Percentiles rank a stretch among this genome's conserved stretches.
Conservation (phyloP, 2,329 filamentous ascomycete species). For the Cladorrhinum sp. region DNA sequence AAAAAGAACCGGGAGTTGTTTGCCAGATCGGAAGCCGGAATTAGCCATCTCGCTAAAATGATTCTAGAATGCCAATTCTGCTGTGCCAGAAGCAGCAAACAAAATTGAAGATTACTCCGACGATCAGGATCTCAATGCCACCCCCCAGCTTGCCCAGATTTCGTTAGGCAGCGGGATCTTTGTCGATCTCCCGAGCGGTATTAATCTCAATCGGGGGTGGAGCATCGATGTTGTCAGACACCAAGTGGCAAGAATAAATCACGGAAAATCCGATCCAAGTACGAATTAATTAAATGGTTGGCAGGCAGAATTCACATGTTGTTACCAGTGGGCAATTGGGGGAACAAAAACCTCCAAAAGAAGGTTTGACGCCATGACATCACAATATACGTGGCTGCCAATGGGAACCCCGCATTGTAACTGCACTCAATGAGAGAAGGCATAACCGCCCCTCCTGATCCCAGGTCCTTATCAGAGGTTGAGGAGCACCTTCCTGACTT, state of each 20-base stretch:
- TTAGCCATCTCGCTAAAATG: background rate
- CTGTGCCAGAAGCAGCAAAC: background rate
- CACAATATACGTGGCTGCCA: background rate
- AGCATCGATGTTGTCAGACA: background rate
- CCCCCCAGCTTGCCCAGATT: background rate
- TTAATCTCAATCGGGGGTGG: background rate
- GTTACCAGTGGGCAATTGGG: no score
- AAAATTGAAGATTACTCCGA: background rate
- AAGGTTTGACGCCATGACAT: background rate
- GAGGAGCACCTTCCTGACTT: background rate
- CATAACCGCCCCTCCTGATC: no score
- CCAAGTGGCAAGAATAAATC: no score
- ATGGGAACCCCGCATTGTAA: background rate
- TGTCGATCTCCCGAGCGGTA: background rate
- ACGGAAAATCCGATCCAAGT: no score
- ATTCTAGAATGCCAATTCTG: no score
- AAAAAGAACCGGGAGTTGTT: background rate
- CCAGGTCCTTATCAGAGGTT: background rate
- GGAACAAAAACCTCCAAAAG: background rate
- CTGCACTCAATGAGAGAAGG: background rate
- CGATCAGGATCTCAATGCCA: background rate
- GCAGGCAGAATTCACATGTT: background rate
- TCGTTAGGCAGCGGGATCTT: background rate
- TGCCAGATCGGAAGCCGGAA: background rate
- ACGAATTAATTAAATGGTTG: no score